These are phyloP conservation scores for Jacaranda mimosifolia DNA, from an alignment of 257 asterid genomes.

Conservation along the genomic window DNA sequence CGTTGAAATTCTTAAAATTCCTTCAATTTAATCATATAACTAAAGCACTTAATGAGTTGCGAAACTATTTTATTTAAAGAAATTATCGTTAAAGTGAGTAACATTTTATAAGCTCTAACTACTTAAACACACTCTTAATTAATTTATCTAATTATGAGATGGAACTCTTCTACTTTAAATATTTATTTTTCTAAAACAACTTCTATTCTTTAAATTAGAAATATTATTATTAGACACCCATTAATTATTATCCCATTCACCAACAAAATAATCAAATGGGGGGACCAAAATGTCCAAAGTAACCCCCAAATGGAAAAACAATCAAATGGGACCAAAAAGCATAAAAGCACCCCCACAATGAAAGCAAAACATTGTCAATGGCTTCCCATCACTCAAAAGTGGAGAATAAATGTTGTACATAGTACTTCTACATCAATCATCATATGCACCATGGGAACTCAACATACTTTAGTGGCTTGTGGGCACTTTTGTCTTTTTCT, in stretches of 20 bases:
- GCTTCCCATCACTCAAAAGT: background rate
- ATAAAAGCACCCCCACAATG: conserved; percentile 4
- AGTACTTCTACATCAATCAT: background rate
- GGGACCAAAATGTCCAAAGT: conserved; percentile 7
- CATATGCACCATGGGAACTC: background rate
- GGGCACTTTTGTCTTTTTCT: background rate
- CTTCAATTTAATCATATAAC: too few relatives aligned
- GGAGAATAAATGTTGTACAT: background rate
- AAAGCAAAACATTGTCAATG: conserved; percentile 12
- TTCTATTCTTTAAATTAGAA: background rate
- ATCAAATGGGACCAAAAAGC: conserved; percentile 15
- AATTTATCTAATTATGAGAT: too few relatives aligned
- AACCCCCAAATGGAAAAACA: background rate
- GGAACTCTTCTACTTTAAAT: background rate
- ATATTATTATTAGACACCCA: background rate
- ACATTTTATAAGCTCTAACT: too few relatives aligned
- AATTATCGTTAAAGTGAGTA: too few relatives aligned
- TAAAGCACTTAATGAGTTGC: too few relatives aligned
- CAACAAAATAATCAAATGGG: conserved; percentile 19
- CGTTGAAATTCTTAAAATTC: too few relatives aligned
- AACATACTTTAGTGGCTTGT: conserved; percentile 12
- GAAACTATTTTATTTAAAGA: too few relatives aligned
- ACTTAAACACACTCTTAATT: too few relatives aligned
- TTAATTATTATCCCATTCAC: background rate
- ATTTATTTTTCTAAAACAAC: too few relatives aligned